phyloP scores from a whole-genome alignment of 176 grass and related monocot species.

The Chrysopogon serrulatus region DNA sequence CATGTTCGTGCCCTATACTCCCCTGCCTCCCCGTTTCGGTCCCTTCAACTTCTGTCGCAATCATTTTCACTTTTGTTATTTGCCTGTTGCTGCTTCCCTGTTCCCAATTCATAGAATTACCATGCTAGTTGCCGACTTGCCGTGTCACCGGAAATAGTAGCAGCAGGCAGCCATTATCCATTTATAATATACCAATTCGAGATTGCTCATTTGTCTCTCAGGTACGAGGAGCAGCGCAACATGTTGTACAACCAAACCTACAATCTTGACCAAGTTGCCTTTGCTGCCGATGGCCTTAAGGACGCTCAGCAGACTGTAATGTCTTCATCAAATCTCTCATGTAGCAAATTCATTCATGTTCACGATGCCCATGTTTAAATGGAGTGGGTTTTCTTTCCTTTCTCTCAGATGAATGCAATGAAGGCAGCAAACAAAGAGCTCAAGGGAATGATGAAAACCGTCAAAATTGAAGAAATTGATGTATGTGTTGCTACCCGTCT shows the following conservation, averaged over 20 bases:
- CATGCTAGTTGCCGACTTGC: neutral
- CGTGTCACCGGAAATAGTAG: neutral
- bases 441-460: slow-evolving; percentile 95
- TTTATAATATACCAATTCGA: neutral
- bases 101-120: neutral
- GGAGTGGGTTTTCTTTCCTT: neutral
- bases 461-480: slow-evolving; percentile 90
- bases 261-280: slow-evolving; percentile 89
- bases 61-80: neutral
- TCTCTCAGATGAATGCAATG: slow-evolving; percentile 70
- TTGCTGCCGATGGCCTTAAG: slow-evolving; percentile 83
- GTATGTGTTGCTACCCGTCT: slow-evolving; percentile 25
- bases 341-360: neutral
- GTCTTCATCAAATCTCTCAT: neutral
- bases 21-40: neutral
- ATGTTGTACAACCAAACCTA: slow-evolving; percentile 91
- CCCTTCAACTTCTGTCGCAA: neutral
- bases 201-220: neutral
- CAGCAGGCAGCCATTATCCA: neutral
- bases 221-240: slow-evolving; percentile 92
- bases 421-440: slow-evolving; percentile 92
- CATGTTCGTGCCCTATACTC: slow-evolving; percentile 12
- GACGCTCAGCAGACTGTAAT: slow-evolving; percentile 88
- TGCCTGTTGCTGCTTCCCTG: neutral
- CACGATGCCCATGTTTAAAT: neutral